These are phyloP conservation scores for Ascobolus immersus DNA, from an alignment of 495 filamentous ascomycete species.

Conservation along the genomic window DNA sequence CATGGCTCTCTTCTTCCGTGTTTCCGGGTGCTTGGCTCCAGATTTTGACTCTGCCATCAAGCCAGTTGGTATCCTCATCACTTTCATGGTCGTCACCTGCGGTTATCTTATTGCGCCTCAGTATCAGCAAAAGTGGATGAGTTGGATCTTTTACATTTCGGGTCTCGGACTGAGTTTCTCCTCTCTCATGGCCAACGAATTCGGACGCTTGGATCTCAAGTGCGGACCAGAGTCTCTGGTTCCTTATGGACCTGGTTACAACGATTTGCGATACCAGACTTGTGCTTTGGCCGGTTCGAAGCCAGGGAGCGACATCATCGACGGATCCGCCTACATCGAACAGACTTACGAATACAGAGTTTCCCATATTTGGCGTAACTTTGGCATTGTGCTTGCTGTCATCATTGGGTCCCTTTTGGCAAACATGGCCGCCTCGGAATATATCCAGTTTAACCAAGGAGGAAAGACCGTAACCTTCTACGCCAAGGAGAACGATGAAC, in stretches of 20 bases:
- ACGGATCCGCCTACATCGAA: slow-evolving; percentile 35
- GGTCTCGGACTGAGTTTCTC: slow-evolving; percentile 49
- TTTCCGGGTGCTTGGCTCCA: slow-evolving; percentile 50
- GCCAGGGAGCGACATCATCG: slow-evolving; percentile 32
- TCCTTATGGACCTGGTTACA: slow-evolving; percentile 36
- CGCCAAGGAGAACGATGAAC: slow-evolving; percentile 43
- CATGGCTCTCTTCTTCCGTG: slow-evolving; percentile 61
- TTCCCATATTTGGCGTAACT: slow-evolving; percentile 45
- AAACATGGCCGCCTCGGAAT: slow-evolving; percentile 50
- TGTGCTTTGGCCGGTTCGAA: slow-evolving; percentile 46
- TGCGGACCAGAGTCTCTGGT: slow-evolving; percentile 39
- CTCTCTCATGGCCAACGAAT: slow-evolving; percentile 64
- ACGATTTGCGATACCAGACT: slow-evolving; percentile 40
- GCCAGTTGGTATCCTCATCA: slow-evolving; percentile 50
- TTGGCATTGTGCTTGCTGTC: slow-evolving; percentile 43
- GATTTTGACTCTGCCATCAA: slow-evolving; percentile 73
- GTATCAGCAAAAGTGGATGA: slow-evolving; percentile 41
- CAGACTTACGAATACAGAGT: slow-evolving; percentile 35
- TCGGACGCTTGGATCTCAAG: slow-evolving; percentile 32
- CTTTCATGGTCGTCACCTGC: slow-evolving; percentile 49
- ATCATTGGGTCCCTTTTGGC: slow-evolving; percentile 40
- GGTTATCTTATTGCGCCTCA: slow-evolving; percentile 61
- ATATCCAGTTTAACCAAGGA: slow-evolving; percentile 47
- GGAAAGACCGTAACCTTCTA: slow-evolving; percentile 56
- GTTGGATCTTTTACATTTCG: slow-evolving; percentile 67